These are phyloP conservation scores for Leishmania arabica DNA, from an alignment of 208 protist species.

Conservation along the genomic window DNA sequence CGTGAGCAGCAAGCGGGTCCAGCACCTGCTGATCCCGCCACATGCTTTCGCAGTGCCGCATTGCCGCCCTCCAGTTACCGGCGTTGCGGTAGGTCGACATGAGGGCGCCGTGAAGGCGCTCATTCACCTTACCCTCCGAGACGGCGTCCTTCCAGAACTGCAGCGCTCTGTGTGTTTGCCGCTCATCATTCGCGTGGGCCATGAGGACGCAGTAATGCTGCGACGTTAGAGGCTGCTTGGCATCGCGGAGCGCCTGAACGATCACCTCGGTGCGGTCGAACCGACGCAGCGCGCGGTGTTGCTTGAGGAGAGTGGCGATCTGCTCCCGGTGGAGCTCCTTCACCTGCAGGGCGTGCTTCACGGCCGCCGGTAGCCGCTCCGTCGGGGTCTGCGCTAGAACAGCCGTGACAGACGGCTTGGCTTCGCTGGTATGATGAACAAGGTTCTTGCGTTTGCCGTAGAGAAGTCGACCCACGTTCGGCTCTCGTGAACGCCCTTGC, in stretches of 20 bases:
- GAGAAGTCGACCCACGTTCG: conserved; percentile 70
- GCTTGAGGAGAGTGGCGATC: conserved; percentile 54
- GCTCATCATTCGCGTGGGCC: conserved; percentile 86
- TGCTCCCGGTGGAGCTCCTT: conserved; percentile 58
- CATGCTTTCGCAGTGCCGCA: conserved; percentile 71
- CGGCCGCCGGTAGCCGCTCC: conserved; percentile 36
- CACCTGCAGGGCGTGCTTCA: conserved; percentile 49
- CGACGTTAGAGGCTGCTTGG: conserved; percentile 42
- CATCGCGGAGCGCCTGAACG: conserved; percentile 48
- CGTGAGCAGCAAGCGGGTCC: conserved; percentile 70
- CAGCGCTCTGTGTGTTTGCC: conserved; percentile 53
- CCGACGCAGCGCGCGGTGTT: conserved; percentile 66
- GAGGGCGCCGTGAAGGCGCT: conserved; percentile 68
- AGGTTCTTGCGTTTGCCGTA: conserved; percentile 85
- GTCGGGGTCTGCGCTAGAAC: conserved; percentile 49
- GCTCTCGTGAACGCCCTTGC: conserved; percentile 12
- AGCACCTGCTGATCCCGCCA: conserved; percentile 65
- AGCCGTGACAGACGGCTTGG: conserved; percentile 50
- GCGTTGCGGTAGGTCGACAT: conserved; percentile 67
- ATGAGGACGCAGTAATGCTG: conserved; percentile 83
- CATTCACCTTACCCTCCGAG: conserved; percentile 55
- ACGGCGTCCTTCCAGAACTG: conserved; percentile 72
- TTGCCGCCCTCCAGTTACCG: conserved; percentile 65
- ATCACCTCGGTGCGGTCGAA: conserved; percentile 75
- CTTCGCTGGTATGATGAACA: conserved; percentile 53